These are phyloP conservation scores for Cordyceps farinosa DNA, from an alignment of 2,329 filamentous ascomycete species.

Conservation along the genomic window DNA sequence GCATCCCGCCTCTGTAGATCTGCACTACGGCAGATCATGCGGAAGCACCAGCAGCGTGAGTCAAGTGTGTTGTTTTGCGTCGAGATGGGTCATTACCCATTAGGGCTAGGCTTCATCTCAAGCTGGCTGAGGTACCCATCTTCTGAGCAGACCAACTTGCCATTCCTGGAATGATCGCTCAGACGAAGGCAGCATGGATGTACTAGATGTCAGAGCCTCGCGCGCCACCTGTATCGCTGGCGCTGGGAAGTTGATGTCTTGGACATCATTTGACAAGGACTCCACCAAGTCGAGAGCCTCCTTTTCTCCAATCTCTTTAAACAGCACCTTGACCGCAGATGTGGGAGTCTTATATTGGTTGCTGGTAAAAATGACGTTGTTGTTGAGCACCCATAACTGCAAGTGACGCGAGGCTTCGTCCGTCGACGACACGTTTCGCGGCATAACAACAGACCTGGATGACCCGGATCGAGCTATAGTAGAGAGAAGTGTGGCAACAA, in stretches of 20 bases:
- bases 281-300: slow-evolving; percentile 49
- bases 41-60: too few relatives aligned
- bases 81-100: too few relatives aligned
- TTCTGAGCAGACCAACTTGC: slow-evolving; percentile 60
- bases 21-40: too few relatives aligned
- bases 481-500: slow-evolving; percentile 50
- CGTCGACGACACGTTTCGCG: slow-evolving; percentile 21
- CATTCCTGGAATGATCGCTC: slow-evolving; percentile 62
- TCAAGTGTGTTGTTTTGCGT: too few relatives aligned
- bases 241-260: slow-evolving; percentile 54
- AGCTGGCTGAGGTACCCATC: slow-evolving; percentile 31
- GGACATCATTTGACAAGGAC: slow-evolving; percentile 51
- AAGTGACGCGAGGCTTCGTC: slow-evolving; percentile 29
- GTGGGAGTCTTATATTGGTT: slow-evolving; percentile 25
- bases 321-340: slow-evolving; percentile 53
- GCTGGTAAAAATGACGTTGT: slow-evolving; percentile 50
- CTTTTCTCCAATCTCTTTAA: slow-evolving; percentile 38
- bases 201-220: slow-evolving; percentile 45
- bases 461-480: slow-evolving; percentile 55
- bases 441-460: slow-evolving; percentile 53
- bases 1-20: too few relatives aligned
- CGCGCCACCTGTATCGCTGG: slow-evolving; percentile 46
- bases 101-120: slow-evolving; percentile 22
- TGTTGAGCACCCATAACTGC: slow-evolving; percentile 55
- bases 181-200: slow-evolving; percentile 48